A percentile compares a stretch with the other conserved stretches of the same genome.
These are phyloP conservation scores for Flaveria linearis DNA, from an alignment of 129 eudicot genomes.

Conservation along the genomic window DNA sequence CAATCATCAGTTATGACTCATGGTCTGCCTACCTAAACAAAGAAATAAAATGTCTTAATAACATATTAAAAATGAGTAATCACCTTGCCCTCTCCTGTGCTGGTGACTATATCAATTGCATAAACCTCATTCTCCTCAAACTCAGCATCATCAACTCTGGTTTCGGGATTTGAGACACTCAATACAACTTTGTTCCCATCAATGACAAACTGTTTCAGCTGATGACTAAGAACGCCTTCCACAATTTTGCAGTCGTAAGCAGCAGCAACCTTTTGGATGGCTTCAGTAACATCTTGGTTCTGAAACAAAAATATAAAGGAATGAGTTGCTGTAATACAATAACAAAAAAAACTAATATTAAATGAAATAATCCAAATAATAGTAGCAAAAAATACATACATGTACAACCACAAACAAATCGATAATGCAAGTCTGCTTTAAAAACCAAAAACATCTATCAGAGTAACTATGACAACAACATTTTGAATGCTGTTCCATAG, in stretches of 20 bases:
- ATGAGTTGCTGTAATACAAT: background rate
- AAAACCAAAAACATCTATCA: constrained; percentile 30
- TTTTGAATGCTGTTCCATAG: constrained; percentile 38
- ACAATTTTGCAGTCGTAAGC: constrained; percentile 90
- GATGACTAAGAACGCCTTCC: constrained; percentile 96
- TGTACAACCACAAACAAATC: background rate
- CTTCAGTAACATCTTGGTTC: constrained; percentile 90
- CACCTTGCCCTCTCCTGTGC: constrained; percentile 98
- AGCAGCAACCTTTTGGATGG: constrained; percentile 93
- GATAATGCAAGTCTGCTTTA: background rate
- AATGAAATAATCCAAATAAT: background rate
- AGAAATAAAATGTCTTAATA: background rate
- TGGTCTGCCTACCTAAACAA: background rate
- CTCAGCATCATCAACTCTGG: constrained; percentile 91
- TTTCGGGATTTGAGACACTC: constrained; percentile 73
- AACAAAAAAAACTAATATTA: background rate
- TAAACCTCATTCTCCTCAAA: constrained; percentile 97
- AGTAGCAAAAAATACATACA: background rate
- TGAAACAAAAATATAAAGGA: constrained; percentile 13
- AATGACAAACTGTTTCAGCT: constrained; percentile 83
- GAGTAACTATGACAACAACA: constrained; percentile 57
- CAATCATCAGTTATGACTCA: background rate
- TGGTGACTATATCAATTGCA: constrained; percentile 77
- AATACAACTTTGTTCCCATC: constrained; percentile 96
- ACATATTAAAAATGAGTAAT: background rate